Evolutionary conservation across 2,329 filamentous ascomycete genomes (phyloP), one percentile per base, ranked within the genome.

Genomic region (Trichoderma atroviride): DNA sequence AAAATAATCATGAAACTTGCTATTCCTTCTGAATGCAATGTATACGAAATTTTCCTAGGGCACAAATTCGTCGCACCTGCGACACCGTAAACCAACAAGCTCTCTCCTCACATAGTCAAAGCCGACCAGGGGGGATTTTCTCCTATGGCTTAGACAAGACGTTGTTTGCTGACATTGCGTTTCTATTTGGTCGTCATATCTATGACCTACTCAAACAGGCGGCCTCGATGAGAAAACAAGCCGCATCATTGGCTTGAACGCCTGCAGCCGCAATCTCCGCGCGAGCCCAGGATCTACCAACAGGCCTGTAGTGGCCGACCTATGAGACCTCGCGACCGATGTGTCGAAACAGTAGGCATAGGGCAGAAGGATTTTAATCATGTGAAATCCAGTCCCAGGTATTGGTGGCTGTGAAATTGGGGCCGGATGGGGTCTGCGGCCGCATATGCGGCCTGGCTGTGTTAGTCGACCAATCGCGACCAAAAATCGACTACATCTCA

Each of bases 391-490:
- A 19, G 53, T 62, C 22, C 5, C 29, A n/a, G 52, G 24, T 37
- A 58, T 62, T 68, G 37, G 69, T 68, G 69, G 69, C 69, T 68
- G 64, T 70, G 69, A 62, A 35, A 29, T 29, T 59, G 55, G 40
- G 37, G 40, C 13, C 69, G 69, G 73, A 58, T 33, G 55, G 27
- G 47, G 71, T 63, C 72, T 70, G 40, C 64, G 75, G 75, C 75
- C 71, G 74, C 73, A 77, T 72, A 75, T 75, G 66, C 60, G 75
- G 75, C 74, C 74, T 60, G 73, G 74, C 71, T 71, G 72, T 72
- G 70, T 70, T 60, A 56, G 65, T 43, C 31, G 47, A 68, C 69
- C 33, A 68, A 52, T 53, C 33, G 64, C 40, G 35, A 33, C 16
- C 47, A 35, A 43, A 33, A 29, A 13, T n/a, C n/a, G 56, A 57